Percentiles rank a stretch among this genome's conserved stretches.
Evolutionary conservation across 2,329 filamentous ascomycete species (phyloP).

Genomic region (Aspergillus sp.): DNA sequence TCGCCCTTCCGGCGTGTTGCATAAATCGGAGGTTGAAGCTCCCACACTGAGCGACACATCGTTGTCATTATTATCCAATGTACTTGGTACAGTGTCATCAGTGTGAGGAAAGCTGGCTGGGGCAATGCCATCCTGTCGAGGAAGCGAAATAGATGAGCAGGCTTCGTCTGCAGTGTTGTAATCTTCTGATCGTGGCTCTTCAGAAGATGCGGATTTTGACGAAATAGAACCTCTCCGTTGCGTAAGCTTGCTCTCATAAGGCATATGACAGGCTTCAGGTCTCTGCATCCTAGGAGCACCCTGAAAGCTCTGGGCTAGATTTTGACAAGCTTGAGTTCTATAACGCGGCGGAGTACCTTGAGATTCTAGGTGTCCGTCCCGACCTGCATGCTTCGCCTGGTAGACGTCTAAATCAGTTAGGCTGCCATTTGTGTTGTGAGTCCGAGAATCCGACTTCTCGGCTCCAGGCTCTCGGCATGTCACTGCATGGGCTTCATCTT

Average conservation of each 20-base stretch:
- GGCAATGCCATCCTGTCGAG: slow-evolving; percentile 9
- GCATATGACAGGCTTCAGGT: not conserved
- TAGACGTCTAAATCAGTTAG: not conserved
- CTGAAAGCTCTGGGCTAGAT: not conserved
- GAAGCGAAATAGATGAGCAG: slow-evolving; percentile 17
- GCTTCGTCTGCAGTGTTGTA: slow-evolving; percentile 38
- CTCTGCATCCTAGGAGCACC: not conserved
- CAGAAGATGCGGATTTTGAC: slow-evolving; percentile 20
- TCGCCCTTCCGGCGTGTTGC: slow-evolving; percentile 5
- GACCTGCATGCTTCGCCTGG: not conserved
- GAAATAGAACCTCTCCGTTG: slow-evolving; percentile 12
- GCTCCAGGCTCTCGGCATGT: too few species aligned
- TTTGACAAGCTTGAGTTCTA: not conserved
- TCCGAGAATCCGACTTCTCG: not conserved
- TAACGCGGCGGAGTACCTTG: not conserved
- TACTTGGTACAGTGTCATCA: not conserved
- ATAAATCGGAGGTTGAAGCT: not conserved
- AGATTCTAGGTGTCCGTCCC: not conserved
- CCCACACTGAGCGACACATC: not conserved
- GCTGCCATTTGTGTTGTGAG: not conserved
- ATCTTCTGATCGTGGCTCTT: slow-evolving; percentile 28
- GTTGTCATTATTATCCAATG: not conserved
- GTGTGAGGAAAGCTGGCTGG: not conserved
- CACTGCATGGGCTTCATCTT: too few species aligned
- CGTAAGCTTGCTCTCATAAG: not conserved